These are phyloP conservation scores for Tephrocybe rancida DNA, from an alignment of 768 basidiomycete species.

Conservation along the genomic window DNA sequence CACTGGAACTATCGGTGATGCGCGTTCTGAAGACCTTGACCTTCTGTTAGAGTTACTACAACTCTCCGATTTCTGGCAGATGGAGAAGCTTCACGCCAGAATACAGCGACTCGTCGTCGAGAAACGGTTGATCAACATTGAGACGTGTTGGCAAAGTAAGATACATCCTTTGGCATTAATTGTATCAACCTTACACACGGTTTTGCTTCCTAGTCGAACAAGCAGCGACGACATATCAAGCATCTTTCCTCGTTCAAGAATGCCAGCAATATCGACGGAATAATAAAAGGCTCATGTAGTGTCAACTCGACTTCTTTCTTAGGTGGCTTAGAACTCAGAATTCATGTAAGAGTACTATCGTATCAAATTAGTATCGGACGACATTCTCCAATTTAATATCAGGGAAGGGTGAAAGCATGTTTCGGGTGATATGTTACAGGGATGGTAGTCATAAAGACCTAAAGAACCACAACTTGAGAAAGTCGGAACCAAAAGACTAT, in stretches of 20 bases:
- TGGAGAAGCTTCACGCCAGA: conserved; percentile 24
- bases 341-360: too few relatives aligned
- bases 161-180: not conserved
- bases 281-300: not conserved
- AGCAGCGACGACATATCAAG: not conserved
- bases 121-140: conserved; percentile 28
- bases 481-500: too few relatives aligned
- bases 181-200: not conserved
- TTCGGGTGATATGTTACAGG: too few relatives aligned
- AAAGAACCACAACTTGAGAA: too few relatives aligned
- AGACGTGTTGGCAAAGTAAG: conserved; percentile 14
- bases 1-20: conserved; percentile 18
- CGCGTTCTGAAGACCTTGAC: conserved; percentile 4
- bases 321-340: too few relatives aligned
- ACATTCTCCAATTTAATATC: too few relatives aligned
- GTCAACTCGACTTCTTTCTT: too few relatives aligned
- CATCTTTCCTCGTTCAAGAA: not conserved
- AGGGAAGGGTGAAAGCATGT: too few relatives aligned
- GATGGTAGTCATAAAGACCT: too few relatives aligned
- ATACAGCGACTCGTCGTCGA: conserved; percentile 29
- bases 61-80: conserved; percentile 28
- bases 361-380: too few relatives aligned
- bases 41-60: conserved; percentile 28
- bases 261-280: not conserved
- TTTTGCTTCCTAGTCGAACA: not conserved